phyloP scores from a whole-genome alignment of 2,329 filamentous ascomycete genomes.

The Stagonosporopsis cucurbitacearum region DNA sequence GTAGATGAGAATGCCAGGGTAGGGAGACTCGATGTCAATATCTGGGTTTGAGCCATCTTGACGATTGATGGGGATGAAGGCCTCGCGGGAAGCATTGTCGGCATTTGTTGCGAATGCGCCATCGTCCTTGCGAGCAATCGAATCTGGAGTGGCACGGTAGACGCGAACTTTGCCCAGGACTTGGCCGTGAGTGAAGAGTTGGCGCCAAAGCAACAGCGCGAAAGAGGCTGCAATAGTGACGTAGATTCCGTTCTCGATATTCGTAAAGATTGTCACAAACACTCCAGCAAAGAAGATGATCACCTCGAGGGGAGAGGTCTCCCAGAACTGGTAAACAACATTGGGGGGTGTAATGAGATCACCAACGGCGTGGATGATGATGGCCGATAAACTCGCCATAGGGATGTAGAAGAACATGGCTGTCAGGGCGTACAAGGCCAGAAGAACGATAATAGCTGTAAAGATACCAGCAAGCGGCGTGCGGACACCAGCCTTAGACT shows the following conservation, averaged over 20 bases:
- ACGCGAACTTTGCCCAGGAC: constrained; percentile 81
- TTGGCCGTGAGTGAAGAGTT: constrained; percentile 80
- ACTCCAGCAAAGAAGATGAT: constrained; percentile 94
- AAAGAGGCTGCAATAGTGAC: constrained; percentile 79
- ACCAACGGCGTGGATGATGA: constrained; percentile 95
- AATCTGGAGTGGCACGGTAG: constrained; percentile 81
- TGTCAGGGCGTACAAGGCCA: constrained; percentile 89
- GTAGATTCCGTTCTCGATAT: constrained; percentile 93
- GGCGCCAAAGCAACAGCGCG: constrained; percentile 80
- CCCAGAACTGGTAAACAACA: constrained; percentile 94
- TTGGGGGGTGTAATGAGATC: constrained; percentile 93
- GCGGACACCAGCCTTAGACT: constrained; percentile 93
- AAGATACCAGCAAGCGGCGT: constrained; percentile 91
- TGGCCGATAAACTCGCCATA: constrained; percentile 77
- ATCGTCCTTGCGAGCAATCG: constrained; percentile 60
- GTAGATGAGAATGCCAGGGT: constrained; percentile 95
- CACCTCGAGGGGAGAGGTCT: constrained; percentile 87
- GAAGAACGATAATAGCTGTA: constrained; percentile 81
- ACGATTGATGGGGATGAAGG: constrained; percentile 75
- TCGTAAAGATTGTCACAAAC: constrained; percentile 79
- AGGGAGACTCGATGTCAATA: constrained; percentile 78
- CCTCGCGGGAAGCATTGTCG: constrained; percentile 32
- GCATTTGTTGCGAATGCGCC: constrained; percentile 19
- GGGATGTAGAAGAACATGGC: constrained; percentile 96
- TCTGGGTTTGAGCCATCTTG: constrained; percentile 90